Percentiles rank a stretch among this genome's conserved stretches.
phyloP scores from a whole-genome alignment of 345 rosid species.

The Brassica carinata region DNA sequence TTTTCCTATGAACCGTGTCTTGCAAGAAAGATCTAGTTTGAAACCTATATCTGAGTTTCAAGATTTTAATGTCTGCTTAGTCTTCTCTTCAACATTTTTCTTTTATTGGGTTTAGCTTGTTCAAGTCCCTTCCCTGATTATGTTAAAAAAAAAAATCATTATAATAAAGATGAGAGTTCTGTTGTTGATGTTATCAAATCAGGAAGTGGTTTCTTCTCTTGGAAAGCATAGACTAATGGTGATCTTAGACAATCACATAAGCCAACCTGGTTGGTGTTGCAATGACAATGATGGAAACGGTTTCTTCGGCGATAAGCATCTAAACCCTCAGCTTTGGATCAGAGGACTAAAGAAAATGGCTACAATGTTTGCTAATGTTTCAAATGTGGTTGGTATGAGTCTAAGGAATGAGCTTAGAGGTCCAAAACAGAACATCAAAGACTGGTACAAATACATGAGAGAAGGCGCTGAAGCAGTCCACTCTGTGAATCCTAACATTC shows the following conservation, averaged over 20 bases:
- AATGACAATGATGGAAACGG: slow-evolving; percentile 74
- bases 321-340: slow-evolving; percentile 73
- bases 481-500: slow-evolving; percentile 66
- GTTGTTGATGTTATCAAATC: slow-evolving; percentile 14
- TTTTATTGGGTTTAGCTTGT: slow-evolving; percentile 9
- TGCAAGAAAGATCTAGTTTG: slow-evolving; percentile 4
- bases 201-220: slow-evolving; percentile 77
- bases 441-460: slow-evolving; percentile 89
- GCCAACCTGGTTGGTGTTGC: slow-evolving; percentile 95
- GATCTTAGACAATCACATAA: slow-evolving; percentile 81
- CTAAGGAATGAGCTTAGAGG: slow-evolving; percentile 92
- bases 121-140: background rate
- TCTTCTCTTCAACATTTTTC: background rate
- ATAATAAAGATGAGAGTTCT: slow-evolving; percentile 13
- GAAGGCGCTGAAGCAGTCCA: slow-evolving; percentile 89
- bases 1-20: background rate
- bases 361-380: slow-evolving; percentile 56
- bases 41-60: background rate
- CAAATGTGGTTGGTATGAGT: slow-evolving; percentile 81
- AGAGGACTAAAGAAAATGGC: slow-evolving; percentile 68
- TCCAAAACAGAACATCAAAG: slow-evolving; percentile 63
- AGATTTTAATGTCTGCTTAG: background rate
- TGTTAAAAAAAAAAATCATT: background rate
- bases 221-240: slow-evolving; percentile 70
- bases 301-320: slow-evolving; percentile 74